Percentiles rank a stretch among this genome's conserved stretches.
Evolutionary conservation across 208 protist species (phyloP).

Genomic region (Trypanosomatidae sp.): DNA sequence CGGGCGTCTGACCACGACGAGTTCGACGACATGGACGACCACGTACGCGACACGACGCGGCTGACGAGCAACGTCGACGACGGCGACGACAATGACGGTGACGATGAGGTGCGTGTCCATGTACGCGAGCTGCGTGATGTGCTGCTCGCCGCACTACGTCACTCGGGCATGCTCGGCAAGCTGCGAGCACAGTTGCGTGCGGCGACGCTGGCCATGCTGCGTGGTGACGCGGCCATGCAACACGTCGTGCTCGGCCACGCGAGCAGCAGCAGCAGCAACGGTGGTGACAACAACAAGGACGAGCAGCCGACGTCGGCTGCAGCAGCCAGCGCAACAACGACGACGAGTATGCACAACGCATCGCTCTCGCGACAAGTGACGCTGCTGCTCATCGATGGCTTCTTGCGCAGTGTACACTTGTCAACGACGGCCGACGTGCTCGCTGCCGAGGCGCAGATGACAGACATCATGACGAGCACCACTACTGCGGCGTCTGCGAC

Average conservation of each 20-base stretch:
- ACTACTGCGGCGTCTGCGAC: too few species aligned
- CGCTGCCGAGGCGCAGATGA: too few species aligned
- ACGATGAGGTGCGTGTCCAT: conserved; percentile 45
- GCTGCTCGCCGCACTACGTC: conserved; percentile 46
- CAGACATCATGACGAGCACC: too few species aligned
- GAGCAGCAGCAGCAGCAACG: too few species aligned
- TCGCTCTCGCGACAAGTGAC: too few species aligned
- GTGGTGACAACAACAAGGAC: too few species aligned
- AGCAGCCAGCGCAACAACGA: too few species aligned
- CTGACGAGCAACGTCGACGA: conserved; percentile 7
- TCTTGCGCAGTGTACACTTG: too few species aligned
- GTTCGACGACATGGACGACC: conserved; percentile 6
- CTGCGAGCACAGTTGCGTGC: conserved; percentile 66
- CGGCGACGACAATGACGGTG: conserved; percentile 15
- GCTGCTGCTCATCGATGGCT: too few species aligned
- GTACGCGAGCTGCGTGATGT: conserved; percentile 62
- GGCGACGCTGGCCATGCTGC: conserved; percentile 39
- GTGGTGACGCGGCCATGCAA: conserved; percentile 36
- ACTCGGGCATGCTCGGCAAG: conserved; percentile 42
- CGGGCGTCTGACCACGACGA: not conserved
- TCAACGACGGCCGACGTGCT: too few species aligned
- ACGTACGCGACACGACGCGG: conserved; percentile 1
- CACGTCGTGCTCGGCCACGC: conserved; percentile 18
- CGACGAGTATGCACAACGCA: too few species aligned
- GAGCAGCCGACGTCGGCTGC: too few species aligned